A percentile compares a stretch with the other conserved stretches of the same genome.
These are phyloP conservation scores for Raphidocelis subcapitata DNA, from an alignment of 139 green algal species.

Conservation along the genomic window DNA sequence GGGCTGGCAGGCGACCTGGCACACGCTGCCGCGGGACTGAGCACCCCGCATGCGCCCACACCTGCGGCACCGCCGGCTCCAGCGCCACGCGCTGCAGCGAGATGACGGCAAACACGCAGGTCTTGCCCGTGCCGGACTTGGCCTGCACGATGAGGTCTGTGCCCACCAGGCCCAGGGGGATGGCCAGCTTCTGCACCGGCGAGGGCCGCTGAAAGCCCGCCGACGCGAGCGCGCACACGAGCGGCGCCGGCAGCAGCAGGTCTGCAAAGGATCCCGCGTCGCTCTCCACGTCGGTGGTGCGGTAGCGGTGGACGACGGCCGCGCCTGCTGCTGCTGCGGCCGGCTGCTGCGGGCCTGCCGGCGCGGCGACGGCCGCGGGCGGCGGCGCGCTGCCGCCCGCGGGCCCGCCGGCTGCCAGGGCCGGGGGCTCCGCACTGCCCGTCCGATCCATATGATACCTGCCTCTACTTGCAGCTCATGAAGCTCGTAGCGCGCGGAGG, in stretches of 20 bases:
- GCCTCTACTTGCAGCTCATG: too few relatives aligned
- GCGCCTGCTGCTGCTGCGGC: not conserved
- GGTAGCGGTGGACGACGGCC: slow-evolving; percentile 11
- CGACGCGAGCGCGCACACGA: slow-evolving; percentile 46
- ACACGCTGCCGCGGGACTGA: too few relatives aligned
- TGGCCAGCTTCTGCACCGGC: slow-evolving; percentile 70
- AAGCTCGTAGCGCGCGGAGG: too few relatives aligned
- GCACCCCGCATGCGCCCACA: too few relatives aligned
- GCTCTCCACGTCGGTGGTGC: slow-evolving; percentile 44
- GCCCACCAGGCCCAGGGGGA: slow-evolving; percentile 71
- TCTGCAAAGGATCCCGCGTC: slow-evolving; percentile 54
- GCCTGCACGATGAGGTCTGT: slow-evolving; percentile 84
- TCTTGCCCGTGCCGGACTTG: slow-evolving; percentile 89
- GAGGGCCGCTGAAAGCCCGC: slow-evolving; percentile 68
- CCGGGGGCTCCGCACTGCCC: too few relatives aligned
- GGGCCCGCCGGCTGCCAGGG: too few relatives aligned
- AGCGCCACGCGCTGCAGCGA: slow-evolving; percentile 52
- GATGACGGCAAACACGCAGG: slow-evolving; percentile 67
- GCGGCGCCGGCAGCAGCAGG: slow-evolving; percentile 50
- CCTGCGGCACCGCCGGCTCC: slow-evolving; percentile 43
- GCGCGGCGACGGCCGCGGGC: too few relatives aligned
- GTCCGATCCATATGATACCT: too few relatives aligned
- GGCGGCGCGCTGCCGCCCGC: too few relatives aligned
- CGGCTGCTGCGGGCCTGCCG: too few relatives aligned
- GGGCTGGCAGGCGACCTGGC: too few relatives aligned